These are phyloP conservation scores for Aspergillus avenaceus DNA, from an alignment of 495 filamentous ascomycete genomes.

Conservation along the genomic window DNA sequence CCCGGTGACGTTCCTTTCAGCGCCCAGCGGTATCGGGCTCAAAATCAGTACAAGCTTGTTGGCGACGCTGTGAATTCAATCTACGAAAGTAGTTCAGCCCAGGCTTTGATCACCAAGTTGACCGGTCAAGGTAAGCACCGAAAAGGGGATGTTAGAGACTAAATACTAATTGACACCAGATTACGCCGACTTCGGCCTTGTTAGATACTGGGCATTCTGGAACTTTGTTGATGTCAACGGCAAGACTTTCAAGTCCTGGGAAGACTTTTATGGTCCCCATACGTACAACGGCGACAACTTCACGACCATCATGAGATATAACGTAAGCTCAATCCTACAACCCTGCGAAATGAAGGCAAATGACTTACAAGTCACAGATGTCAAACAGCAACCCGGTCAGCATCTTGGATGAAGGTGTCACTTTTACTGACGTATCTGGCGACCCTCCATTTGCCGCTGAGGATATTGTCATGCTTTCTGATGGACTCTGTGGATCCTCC, in stretches of 20 bases:
- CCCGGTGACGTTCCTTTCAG: constrained; percentile 39
- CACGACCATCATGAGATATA: constrained; percentile 25
- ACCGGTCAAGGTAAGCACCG: neutral
- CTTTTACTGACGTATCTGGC: neutral
- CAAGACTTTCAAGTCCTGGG: constrained; percentile 44
- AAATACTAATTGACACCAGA: neutral
- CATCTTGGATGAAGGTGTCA: neutral
- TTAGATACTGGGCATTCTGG: constrained; percentile 4
- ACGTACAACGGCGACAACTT: constrained; percentile 37
- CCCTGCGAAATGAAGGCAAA: neutral
- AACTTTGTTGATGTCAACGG: constrained; percentile 4
- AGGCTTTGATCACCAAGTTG: neutral
- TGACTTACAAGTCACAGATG: neutral
- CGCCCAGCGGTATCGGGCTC: constrained; percentile 41
- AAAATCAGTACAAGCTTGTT: constrained; percentile 34
- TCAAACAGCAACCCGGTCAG: constrained; percentile 8
- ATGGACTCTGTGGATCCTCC: constrained; percentile 47
- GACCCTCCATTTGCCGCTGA: constrained; percentile 2
- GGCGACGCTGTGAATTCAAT: constrained; percentile 21
- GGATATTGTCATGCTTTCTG: constrained; percentile 23
- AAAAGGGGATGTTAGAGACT: neutral
- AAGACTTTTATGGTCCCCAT: constrained; percentile 41
- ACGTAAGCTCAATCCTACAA: neutral
- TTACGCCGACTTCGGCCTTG: neutral
- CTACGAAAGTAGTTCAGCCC: neutral